Conservation (phyloP, 2,329 filamentous ascomycete genomes). For the Penicillium sp. region DNA sequence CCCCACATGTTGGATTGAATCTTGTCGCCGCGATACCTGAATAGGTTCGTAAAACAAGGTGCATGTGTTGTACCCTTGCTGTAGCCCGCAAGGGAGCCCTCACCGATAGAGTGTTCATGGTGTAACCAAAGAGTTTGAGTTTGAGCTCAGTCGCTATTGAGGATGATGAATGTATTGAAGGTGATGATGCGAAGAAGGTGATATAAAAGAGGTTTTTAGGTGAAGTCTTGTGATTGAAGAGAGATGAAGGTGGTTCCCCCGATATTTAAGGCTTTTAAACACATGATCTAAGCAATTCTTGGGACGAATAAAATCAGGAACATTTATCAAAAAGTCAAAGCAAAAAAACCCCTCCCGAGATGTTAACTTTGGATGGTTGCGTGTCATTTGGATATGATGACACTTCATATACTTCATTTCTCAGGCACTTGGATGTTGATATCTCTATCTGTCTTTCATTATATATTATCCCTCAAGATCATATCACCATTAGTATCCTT, state of each 20-base stretch:
- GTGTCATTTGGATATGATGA: slow-evolving; percentile 7
- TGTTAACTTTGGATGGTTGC: background rate
- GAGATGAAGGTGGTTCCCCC: background rate
- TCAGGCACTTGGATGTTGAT: background rate
- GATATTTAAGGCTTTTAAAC: background rate
- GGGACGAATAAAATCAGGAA: background rate
- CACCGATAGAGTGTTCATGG: slow-evolving; percentile 32
- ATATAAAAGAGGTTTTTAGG: background rate
- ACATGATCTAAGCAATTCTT: background rate
- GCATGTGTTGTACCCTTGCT: slow-evolving; percentile 27
- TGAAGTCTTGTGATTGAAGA: background rate
- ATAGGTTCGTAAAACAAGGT: slow-evolving; percentile 26
- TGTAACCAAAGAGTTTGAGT: background rate
- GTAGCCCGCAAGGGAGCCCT: slow-evolving; percentile 30
- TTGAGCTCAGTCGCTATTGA: background rate
- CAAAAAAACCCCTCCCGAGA: background rate
- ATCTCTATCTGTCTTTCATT: background rate
- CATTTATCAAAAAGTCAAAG: background rate
- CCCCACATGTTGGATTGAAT: slow-evolving; percentile 15
- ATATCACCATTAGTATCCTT: background rate
- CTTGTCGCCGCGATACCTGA: slow-evolving; percentile 22
- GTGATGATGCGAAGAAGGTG: background rate
- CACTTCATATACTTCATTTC: slow-evolving; percentile 11
- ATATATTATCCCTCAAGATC: background rate
- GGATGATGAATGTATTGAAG: background rate